Percentiles rank a stretch among this genome's conserved stretches.
Evolutionary conservation across 495 filamentous ascomycete species (phyloP).

Genomic region (Aspergillus baeticus): DNA sequence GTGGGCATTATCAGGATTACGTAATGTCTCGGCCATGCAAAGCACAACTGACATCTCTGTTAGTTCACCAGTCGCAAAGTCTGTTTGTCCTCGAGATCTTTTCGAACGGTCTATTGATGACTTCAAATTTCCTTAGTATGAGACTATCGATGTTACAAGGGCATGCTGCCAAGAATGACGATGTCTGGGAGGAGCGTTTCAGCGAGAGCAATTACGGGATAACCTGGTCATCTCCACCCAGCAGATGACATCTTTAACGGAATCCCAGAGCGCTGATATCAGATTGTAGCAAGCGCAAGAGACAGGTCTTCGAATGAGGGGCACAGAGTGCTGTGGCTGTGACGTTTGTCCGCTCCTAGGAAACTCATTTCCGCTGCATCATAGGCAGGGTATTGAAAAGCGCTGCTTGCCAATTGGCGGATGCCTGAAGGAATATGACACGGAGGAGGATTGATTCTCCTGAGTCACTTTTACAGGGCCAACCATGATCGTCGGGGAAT

Average conservation of each 20-base stretch:
- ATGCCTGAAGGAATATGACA: not conserved
- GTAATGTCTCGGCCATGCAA: constrained; percentile 5
- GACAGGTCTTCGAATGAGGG: constrained; percentile 8
- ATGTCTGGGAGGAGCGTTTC: not conserved
- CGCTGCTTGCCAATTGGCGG: constrained; percentile 5
- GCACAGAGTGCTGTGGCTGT: constrained; percentile 1
- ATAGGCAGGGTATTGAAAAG: constrained; percentile 2
- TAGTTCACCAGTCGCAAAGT: too few species aligned
- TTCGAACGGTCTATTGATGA: not conserved
- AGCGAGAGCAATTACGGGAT: not conserved
- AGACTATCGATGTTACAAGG: not conserved
- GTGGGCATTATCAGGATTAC: constrained; percentile 17
- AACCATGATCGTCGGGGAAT: constrained; percentile 7
- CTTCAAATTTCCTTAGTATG: not conserved
- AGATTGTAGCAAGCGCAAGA: not conserved
- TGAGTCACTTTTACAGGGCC: not conserved
- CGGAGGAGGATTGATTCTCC: not conserved
- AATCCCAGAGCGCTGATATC: not conserved
- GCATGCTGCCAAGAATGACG: not conserved
- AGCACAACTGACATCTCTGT: too few species aligned
- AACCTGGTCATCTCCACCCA: constrained; percentile 1
- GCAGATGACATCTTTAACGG: not conserved
- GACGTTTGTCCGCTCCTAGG: not conserved
- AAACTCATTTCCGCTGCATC: constrained; percentile 4
- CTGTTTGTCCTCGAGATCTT: too few species aligned